Conservation (phyloP, 805 yeast genomes). For the Candida gorgasii region DNA sequence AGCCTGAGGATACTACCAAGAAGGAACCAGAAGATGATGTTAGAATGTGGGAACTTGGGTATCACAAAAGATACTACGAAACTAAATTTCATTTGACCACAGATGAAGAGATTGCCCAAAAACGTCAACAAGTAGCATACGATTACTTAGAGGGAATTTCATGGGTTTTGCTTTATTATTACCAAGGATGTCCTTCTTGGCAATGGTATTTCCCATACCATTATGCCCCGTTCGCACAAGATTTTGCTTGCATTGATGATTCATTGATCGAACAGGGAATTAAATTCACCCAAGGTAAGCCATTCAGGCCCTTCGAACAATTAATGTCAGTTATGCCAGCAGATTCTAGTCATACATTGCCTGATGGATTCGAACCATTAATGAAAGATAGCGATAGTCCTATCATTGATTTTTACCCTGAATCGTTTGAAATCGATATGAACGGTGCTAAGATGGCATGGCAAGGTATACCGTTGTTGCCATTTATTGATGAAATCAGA, state of each 20-base stretch:
- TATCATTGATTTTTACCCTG: constrained; percentile 89
- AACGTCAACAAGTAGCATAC: constrained; percentile 60
- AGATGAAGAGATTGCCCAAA: constrained; percentile 53
- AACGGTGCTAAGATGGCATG: constrained; percentile 93
- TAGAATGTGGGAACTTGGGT: constrained; percentile 85
- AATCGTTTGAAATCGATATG: constrained; percentile 87
- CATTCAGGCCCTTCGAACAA: constrained; percentile 90
- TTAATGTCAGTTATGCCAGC: constrained; percentile 95
- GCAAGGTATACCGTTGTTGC: constrained; percentile 90
- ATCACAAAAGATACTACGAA: constrained; percentile 75
- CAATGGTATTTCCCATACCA: constrained; percentile 96
- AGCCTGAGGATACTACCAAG: constrained; percentile 17
- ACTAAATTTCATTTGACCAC: constrained; percentile 65
- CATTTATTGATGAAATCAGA: constrained; percentile 85
- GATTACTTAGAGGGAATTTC: constrained; percentile 91
- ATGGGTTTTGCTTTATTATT: constrained; percentile 94
- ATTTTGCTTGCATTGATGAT: constrained; percentile 59
- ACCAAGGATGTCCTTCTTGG: constrained; percentile 99
- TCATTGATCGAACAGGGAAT: constrained; percentile 48
- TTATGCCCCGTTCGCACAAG: constrained; percentile 96
- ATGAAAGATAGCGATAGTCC: constrained; percentile 81
- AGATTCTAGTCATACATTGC: constrained; percentile 84
- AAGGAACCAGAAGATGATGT: constrained; percentile 47
- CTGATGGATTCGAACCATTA: constrained; percentile 74
- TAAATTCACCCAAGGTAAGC: constrained; percentile 65